A percentile compares a stretch with the other conserved stretches of the same genome.
phyloP scores from a whole-genome alignment of 345 rosid species.

The Ceriops tagal region DNA sequence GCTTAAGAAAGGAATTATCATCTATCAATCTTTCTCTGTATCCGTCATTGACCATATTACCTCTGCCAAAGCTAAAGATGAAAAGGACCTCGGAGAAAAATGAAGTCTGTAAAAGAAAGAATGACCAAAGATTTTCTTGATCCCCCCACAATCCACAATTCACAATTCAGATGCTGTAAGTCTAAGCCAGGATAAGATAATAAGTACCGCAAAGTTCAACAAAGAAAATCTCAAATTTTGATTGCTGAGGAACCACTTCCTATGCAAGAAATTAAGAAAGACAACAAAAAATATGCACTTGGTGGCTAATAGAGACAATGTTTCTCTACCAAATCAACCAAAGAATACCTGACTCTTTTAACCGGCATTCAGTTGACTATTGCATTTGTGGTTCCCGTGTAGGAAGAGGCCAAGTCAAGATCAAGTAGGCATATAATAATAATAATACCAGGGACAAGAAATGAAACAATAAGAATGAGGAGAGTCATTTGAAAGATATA shows the following conservation, averaged over 20 bases:
- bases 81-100: not conserved
- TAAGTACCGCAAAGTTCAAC: not conserved
- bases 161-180: not conserved
- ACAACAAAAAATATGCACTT: not conserved
- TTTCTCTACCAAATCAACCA: not conserved
- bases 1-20: conserved; percentile 9
- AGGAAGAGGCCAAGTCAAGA: not conserved
- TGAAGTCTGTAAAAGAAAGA: not conserved
- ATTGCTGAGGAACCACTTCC: not conserved
- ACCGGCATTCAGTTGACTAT: conserved; percentile 1
- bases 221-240: not conserved
- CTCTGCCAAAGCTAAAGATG: not conserved
- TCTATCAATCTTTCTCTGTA: conserved; percentile 14
- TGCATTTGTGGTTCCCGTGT: not conserved
- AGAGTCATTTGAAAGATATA: too few relatives aligned
- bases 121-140: not conserved
- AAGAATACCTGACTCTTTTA: not conserved
- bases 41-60: conserved; percentile 30
- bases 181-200: not conserved
- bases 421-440: not conserved
- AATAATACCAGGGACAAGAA: not conserved
- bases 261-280: not conserved
- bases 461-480: not conserved
- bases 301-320: not conserved
- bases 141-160: not conserved